Percentiles rank a stretch among this genome's conserved stretches.
These are phyloP conservation scores for Fusarium setosum DNA, from an alignment of 2,329 filamentous ascomycete species.

Conservation along the genomic window DNA sequence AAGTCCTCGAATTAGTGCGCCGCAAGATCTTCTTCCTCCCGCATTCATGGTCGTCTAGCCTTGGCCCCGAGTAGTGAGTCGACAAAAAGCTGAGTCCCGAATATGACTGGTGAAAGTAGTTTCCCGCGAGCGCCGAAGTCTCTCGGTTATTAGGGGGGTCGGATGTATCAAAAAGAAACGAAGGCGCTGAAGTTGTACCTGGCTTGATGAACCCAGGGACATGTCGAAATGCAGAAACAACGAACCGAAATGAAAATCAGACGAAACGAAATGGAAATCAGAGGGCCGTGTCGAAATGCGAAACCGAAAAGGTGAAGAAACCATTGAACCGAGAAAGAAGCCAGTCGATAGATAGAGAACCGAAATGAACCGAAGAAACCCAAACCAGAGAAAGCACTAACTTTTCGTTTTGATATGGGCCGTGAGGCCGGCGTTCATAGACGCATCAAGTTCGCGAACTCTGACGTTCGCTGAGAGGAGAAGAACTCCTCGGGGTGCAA, in stretches of 20 bases:
- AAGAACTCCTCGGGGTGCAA: neutral
- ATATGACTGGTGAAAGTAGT: conserved; percentile 8
- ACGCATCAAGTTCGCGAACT: neutral
- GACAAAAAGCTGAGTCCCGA: conserved; percentile 27
- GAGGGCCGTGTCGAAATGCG: conserved; percentile 4
- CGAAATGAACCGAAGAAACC: neutral
- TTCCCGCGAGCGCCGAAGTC: conserved; percentile 4
- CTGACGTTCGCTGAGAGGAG: neutral
- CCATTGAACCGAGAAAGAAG: neutral
- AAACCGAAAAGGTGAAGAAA: neutral
- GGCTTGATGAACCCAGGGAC: neutral
- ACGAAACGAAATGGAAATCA: neutral
- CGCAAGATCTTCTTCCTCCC: conserved; percentile 22
- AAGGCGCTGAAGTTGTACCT: conserved; percentile 8
- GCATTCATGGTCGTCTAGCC: conserved; percentile 21
- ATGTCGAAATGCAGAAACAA: neutral
- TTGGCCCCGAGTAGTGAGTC: conserved; percentile 21
- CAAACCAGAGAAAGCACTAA: neutral
- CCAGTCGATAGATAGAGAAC: neutral
- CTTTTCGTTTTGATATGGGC: neutral
- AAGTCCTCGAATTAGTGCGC: conserved; percentile 25
- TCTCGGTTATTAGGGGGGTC: neutral
- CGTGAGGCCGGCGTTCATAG: neutral
- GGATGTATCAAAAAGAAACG: conserved; percentile 14
- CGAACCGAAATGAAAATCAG: conserved; percentile 8